These are phyloP conservation scores for Mycena kentingensis DNA, from an alignment of 768 basidiomycete species.

Conservation along the genomic window DNA sequence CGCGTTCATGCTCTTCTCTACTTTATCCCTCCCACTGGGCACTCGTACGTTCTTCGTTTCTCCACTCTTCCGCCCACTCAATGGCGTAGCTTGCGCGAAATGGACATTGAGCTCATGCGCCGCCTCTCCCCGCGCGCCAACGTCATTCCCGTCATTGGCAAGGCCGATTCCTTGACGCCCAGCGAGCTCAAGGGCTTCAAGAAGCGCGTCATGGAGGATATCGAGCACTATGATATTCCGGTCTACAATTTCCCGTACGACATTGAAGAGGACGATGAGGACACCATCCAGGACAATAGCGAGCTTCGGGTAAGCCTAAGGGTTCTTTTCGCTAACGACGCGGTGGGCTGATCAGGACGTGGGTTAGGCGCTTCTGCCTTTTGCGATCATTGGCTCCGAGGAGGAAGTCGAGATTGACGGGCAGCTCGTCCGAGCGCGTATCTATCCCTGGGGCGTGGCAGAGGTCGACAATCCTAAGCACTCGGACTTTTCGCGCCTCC, in stretches of 20 bases:
- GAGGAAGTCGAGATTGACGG: constrained; percentile 95
- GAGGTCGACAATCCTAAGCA: constrained; percentile 99
- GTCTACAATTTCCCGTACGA: constrained; percentile 99
- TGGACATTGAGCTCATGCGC: constrained; percentile 99
- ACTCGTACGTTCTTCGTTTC: constrained; percentile 63
- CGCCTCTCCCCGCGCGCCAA: constrained; percentile 97
- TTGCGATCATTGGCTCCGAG: constrained; percentile 96
- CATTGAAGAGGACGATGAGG: constrained; percentile 98
- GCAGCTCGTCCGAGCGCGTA: constrained; percentile 85
- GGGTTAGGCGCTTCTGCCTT: constrained; percentile 85
- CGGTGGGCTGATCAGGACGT: constrained; percentile 10
- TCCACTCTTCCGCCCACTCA: neutral
- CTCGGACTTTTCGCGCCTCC: constrained; percentile 94
- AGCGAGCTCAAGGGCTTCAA: constrained; percentile 94
- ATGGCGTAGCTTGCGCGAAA: constrained; percentile 77
- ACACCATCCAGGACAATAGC: constrained; percentile 96
- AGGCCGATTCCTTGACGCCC: constrained; percentile 93
- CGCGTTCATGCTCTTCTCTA: constrained; percentile 94
- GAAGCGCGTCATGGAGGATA: constrained; percentile 99
- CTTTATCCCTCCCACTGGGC: constrained; percentile 98
- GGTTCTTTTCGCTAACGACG: constrained; percentile 4
- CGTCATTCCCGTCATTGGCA: constrained; percentile 97
- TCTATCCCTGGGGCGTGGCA: constrained; percentile 98
- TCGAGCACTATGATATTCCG: constrained; percentile 96
- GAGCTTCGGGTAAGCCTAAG: constrained; percentile 76